phyloP scores from a whole-genome alignment of 192 early-diverging fungal species.

The Podila minutissima region DNA sequence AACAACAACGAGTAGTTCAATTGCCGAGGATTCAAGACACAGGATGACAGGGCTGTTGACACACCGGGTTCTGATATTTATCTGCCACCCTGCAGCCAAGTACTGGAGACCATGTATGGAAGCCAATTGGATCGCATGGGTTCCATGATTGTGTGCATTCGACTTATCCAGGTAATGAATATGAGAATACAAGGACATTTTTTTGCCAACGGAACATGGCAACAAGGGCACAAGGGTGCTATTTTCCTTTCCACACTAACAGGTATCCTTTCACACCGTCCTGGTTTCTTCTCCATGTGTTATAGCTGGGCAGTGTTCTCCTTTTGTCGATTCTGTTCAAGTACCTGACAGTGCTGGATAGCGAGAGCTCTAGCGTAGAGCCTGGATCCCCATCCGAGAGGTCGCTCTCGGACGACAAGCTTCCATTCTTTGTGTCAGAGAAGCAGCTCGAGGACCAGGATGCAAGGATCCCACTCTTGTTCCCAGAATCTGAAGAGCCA shows the following conservation, averaged over 20 bases:
- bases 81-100: background rate
- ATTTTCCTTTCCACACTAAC: background rate
- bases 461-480: background rate
- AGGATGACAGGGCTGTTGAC: background rate
- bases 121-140: background rate
- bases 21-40: background rate
- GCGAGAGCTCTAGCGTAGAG: background rate
- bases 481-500: background rate
- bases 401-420: background rate
- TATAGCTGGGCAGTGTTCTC: background rate
- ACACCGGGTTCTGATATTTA: background rate
- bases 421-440: background rate
- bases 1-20: background rate
- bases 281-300: background rate
- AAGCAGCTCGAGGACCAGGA: background rate
- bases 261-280: background rate
- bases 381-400: background rate
- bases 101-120: background rate
- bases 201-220: background rate
- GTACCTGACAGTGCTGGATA: background rate
- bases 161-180: background rate
- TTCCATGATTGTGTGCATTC: background rate
- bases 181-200: no score
- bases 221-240: background rate
- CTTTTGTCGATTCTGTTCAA: conserved; percentile 1